Base-by-base conservation (phyloP, 305 asterid genomes). In the Fraxinus xanthoxyloides region DNA sequence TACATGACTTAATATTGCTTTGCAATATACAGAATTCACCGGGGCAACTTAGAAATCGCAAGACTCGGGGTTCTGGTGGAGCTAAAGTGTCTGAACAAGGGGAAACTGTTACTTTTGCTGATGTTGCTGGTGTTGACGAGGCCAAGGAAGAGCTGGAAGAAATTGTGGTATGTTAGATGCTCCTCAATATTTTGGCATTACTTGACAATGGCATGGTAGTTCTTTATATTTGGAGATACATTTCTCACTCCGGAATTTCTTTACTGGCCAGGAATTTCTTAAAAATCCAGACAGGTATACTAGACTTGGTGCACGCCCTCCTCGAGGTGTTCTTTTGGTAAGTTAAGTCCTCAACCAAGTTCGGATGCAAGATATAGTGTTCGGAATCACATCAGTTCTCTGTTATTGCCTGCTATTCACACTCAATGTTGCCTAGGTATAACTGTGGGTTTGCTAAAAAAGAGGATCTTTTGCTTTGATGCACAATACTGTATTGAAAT, bases 71-170 rank as follows among this genome's bases (percentile, higher is more conserved):
- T 89, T 89, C 97, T 79, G 92, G 94, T 46, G 93, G 93, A 72
- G 65, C 86, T n/a, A 94, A 95, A 90, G 95, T 90, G 76, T 87
- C 97, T 85, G 98, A 93, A 83, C 98, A 91, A 85, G 97, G 95
- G 77, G 98, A 95, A 85, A 77, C 88, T 79, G 43, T 97, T 82
- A 91, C 92, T 34, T 97, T 97, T 93, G 93, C 97, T 75, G 98
- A 97, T 85, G 98, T 97, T 89, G 99, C 99, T 78, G 99, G 99
- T 80, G 98, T 97, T 89, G 99, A 97, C 59, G 99, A 97, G 95
- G 98, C 99, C 78, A 97, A 95, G 90, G 99, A 97, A 90, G 99
- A 97, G 92, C 89, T 97, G 32, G 99, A 95, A 91, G 99, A 97
- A 82, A 97, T 97, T 81, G 98, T 97, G 96, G 99, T 95, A 91